A percentile compares a stretch with the other conserved stretches of the same genome.
Evolutionary conservation across 148 eudicot species (phyloP).

Genomic region (Tetragonia tetragonoides): DNA sequence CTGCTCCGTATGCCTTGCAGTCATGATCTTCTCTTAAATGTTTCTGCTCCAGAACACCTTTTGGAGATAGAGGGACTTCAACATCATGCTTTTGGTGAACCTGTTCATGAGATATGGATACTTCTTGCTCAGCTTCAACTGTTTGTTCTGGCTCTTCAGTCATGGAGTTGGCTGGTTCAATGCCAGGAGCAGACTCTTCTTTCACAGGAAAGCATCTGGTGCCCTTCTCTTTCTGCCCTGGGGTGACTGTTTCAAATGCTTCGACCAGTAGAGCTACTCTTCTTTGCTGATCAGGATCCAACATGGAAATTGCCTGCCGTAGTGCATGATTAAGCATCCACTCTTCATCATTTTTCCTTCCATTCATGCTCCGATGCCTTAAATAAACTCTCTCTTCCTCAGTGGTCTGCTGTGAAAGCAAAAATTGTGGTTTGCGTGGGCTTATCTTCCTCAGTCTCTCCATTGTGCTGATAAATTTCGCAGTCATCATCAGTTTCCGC

Average conservation of each 20-base stretch:
- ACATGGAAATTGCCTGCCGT: conserved; percentile 54
- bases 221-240: conserved; percentile 25
- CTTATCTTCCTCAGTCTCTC: conserved; percentile 69
- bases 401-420: conserved; percentile 34
- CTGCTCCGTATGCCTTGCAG: conserved; percentile 23
- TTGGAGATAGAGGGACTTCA: conserved; percentile 12
- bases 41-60: conserved; percentile 3
- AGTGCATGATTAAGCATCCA: conserved; percentile 97
- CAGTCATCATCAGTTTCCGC: conserved; percentile 59
- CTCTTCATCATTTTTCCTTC: conserved; percentile 57
- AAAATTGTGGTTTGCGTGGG: conserved; percentile 40
- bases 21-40: conserved; percentile 9
- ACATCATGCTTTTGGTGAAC: conserved; percentile 9
- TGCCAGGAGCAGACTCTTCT: conserved; percentile 12
- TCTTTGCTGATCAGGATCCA: conserved; percentile 48
- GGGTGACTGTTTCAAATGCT: conserved; percentile 41
- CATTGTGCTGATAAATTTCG: conserved; percentile 67
- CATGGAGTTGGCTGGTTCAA: neutral
- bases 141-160: conserved; percentile 5
- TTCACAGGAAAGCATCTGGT: conserved; percentile 15
- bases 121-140: conserved; percentile 11
- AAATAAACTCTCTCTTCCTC: conserved; percentile 58
- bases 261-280: conserved; percentile 40
- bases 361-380: conserved; percentile 58
- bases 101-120: conserved; percentile 1